Evolutionary conservation across 352 stramenopile species (phyloP).

Genomic region (Hyaloperonospora brassicae): DNA sequence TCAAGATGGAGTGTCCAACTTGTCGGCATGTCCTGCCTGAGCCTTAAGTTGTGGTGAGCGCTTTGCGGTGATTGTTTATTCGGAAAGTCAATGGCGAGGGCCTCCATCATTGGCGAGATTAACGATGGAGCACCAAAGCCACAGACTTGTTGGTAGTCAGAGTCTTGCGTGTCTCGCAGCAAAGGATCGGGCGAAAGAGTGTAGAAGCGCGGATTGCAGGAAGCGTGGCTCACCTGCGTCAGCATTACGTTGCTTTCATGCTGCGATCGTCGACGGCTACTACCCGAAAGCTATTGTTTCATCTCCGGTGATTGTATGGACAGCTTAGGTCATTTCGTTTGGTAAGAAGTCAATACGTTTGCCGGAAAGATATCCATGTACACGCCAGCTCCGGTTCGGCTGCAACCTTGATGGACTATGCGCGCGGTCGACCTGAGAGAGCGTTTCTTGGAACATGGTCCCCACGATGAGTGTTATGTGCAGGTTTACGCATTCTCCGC

Average conservation of each 20-base stretch:
- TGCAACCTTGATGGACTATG: too few species aligned
- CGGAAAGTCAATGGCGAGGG: slow-evolving; percentile 3
- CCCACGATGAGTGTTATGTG: too few species aligned
- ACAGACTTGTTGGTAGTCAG: neutral
- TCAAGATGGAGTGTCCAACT: slow-evolving; percentile 96
- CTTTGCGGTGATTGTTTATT: slow-evolving; percentile 8
- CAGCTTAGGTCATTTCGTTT: slow-evolving; percentile 19
- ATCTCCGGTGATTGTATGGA: slow-evolving; percentile 15
- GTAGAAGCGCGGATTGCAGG: slow-evolving; percentile 6
- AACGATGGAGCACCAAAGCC: too few species aligned
- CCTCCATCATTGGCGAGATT: too few species aligned
- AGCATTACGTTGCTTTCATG: slow-evolving; percentile 8
- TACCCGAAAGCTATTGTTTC: neutral
- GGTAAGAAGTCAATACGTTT: slow-evolving; percentile 20
- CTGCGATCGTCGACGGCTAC: slow-evolving; percentile 5
- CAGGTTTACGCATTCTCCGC: too few species aligned
- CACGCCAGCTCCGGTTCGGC: too few species aligned
- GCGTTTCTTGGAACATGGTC: too few species aligned
- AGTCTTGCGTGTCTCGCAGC: slow-evolving; percentile 7
- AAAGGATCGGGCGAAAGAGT: slow-evolving; percentile 9
- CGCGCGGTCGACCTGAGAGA: too few species aligned
- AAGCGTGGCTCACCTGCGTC: neutral
- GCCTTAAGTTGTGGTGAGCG: slow-evolving; percentile 40
- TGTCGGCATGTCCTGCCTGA: slow-evolving; percentile 87
- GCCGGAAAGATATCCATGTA: slow-evolving; percentile 20